Evolutionary conservation across 352 stramenopile species (phyloP), one percentile per base, ranked within the genome.

Genomic region (Pythium coloratum): DNA sequence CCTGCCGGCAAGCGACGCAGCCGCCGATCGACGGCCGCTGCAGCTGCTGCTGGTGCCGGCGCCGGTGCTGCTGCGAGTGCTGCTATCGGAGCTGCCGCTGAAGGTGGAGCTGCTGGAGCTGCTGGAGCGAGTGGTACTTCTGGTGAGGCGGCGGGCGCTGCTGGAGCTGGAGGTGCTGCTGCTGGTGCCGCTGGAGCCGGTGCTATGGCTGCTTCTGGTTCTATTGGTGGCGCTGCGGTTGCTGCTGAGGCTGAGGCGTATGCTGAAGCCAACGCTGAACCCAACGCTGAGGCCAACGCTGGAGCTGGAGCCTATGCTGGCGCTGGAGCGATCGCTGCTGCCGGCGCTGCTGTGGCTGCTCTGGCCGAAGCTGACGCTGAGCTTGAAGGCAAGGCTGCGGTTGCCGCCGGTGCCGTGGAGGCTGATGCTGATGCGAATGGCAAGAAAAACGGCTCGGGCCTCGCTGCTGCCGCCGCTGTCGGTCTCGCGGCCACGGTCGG

Each of bases 401-500:
- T 38, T 36, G 18, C 46, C 6, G 49, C 28, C 9, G 47, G 12
- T 5, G 59, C 42, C 6, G 33, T 33, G 24, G 49, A 59, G 16
- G 20, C 28, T 0, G 51, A 58, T 10, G 20, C 32, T 26, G 57
- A 47, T 20, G 47, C 12, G 20, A 14, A 33, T 30, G 50, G 18
- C 18, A 59, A 58, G 40, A 49, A 49, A 16, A 49, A 49, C 40
- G 40, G 40, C 18, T n/a, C 40, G 2, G 59, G 49, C 26, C 49
- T 66, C 26, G 59, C 51, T 38, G 26, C 33, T 3, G 58, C 26
- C 34, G 58, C 59, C 4, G 59, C 47, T 3, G 28, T 65, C 13
- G 59, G 59, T 6, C 33, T 66, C 33, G 20, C 38, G n/a, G 53
- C 61, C 16, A 53, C 61, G 12, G 42, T 61, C 16, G 61, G 51